Conservation (phyloP, 2,329 filamentous ascomycete genomes). For the Microdochium paspali region DNA sequence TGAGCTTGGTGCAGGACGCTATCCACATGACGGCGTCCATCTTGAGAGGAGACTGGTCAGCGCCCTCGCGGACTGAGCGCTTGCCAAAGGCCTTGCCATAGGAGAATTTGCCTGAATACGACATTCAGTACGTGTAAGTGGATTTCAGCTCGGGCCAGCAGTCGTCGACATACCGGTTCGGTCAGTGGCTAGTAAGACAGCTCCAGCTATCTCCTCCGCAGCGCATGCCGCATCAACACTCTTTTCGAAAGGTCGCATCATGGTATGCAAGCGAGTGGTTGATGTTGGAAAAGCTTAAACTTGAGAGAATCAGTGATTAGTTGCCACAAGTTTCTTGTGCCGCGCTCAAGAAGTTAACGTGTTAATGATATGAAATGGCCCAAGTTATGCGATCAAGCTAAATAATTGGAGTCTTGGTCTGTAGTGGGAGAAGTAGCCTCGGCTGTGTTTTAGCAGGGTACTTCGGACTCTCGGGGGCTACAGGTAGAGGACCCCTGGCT, state of each 20-base stretch:
- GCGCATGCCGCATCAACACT: constrained; percentile 9
- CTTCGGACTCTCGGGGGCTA: too few relatives aligned
- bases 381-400: too few relatives aligned
- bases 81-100: constrained; percentile 11
- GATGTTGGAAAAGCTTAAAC: too few relatives aligned
- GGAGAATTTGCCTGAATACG: constrained; percentile 2
- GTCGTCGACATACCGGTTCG: constrained; percentile 5
- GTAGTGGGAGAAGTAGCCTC: too few relatives aligned
- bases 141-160: background rate
- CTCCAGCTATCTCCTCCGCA: constrained; percentile 9
- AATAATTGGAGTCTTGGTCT: too few relatives aligned
- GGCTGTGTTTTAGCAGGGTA: too few relatives aligned
- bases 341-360: too few relatives aligned
- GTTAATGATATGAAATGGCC: too few relatives aligned
- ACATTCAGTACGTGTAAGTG: background rate
- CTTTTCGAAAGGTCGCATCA: constrained; percentile 10
- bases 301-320: too few relatives aligned
- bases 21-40: constrained; percentile 15
- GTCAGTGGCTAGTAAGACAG: constrained; percentile 9
- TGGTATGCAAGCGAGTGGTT: background rate
- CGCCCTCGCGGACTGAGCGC: constrained; percentile 4
- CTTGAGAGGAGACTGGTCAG: background rate
- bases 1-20: constrained; percentile 20
- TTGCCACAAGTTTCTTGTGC: too few relatives aligned
- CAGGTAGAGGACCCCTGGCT: too few relatives aligned